Percentiles rank a stretch among this genome's conserved stretches.
phyloP scores from a whole-genome alignment of 2,329 filamentous ascomycete species.

The Curvularia sp. region DNA sequence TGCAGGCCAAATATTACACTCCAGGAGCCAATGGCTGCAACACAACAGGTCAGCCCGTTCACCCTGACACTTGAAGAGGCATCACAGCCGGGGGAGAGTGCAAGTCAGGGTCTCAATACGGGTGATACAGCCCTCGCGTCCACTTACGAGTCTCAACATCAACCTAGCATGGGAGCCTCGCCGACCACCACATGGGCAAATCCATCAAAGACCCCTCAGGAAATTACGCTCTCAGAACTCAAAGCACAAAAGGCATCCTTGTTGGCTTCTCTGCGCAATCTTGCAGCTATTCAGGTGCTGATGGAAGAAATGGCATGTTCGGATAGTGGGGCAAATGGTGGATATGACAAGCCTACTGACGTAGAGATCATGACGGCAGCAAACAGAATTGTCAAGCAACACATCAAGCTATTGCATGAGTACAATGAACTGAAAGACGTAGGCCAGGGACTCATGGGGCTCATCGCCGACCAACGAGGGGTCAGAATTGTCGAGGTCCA shows the following conservation, averaged over 20 bases:
- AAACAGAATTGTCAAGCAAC: constrained; percentile 63
- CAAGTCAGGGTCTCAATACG: not conserved
- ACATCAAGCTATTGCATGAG: constrained; percentile 70
- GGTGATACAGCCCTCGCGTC: not conserved
- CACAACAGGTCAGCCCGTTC: not conserved
- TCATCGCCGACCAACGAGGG: constrained; percentile 71
- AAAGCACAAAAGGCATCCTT: constrained; percentile 52
- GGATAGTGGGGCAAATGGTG: constrained; percentile 18
- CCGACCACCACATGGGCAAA: not conserved
- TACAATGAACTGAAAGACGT: constrained; percentile 77
- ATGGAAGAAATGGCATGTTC: constrained; percentile 40
- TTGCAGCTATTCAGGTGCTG: constrained; percentile 47
- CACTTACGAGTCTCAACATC: not conserved
- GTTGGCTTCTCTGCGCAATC: constrained; percentile 38
- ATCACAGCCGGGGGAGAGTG: not conserved
- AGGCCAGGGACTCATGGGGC: constrained; percentile 69
- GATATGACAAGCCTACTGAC: constrained; percentile 38
- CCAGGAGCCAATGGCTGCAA: not conserved
- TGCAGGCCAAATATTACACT: not conserved
- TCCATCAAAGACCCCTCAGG: constrained; percentile 50
- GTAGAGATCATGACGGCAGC: constrained; percentile 53
- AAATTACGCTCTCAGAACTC: constrained; percentile 58
- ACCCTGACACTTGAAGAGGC: not conserved
- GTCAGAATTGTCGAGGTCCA: constrained; percentile 60
- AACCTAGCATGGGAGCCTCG: not conserved